Evolutionary conservation across 768 basidiomycete genomes (phyloP).

Genomic region (Coprinopsis strossmayeri): DNA sequence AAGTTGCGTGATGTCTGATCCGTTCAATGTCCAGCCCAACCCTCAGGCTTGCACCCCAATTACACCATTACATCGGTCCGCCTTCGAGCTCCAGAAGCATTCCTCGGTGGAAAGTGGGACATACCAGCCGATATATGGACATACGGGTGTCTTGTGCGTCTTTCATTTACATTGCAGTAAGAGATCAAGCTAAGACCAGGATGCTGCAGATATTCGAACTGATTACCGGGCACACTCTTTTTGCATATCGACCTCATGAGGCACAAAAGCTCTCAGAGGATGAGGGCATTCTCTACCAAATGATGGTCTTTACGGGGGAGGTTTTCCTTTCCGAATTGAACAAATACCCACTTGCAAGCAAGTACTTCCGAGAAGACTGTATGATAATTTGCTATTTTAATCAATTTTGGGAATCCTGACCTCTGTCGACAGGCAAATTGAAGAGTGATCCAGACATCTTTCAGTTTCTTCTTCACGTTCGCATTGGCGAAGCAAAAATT

Average conservation of each 20-base stretch:
- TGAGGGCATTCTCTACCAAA: slow-evolving; percentile 12
- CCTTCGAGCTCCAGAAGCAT: slow-evolving; percentile 23
- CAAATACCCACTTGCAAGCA: slow-evolving; percentile 8
- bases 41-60: slow-evolving; percentile 6
- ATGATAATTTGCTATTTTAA: background rate
- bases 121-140: slow-evolving; percentile 24
- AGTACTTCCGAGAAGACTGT: slow-evolving; percentile 14
- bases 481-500: slow-evolving; percentile 12
- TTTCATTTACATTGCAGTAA: background rate
- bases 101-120: slow-evolving; percentile 21
- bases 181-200: background rate
- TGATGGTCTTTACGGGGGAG: slow-evolving; percentile 15
- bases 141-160: slow-evolving; percentile 22
- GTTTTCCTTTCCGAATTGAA: slow-evolving; percentile 11
- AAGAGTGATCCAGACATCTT: slow-evolving; percentile 12
- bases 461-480: slow-evolving; percentile 12
- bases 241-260: slow-evolving; percentile 10
- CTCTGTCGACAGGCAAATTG: slow-evolving; percentile 18
- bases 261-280: slow-evolving; percentile 8
- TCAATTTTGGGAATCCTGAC: background rate
- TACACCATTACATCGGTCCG: slow-evolving; percentile 17
- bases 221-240: slow-evolving; percentile 10
- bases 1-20: background rate
- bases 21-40: slow-evolving; percentile 14
- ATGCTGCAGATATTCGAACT: slow-evolving; percentile 16